Base-by-base conservation (phyloP, 768 basidiomycete genomes). In the Aureoboletus auriporus region DNA sequence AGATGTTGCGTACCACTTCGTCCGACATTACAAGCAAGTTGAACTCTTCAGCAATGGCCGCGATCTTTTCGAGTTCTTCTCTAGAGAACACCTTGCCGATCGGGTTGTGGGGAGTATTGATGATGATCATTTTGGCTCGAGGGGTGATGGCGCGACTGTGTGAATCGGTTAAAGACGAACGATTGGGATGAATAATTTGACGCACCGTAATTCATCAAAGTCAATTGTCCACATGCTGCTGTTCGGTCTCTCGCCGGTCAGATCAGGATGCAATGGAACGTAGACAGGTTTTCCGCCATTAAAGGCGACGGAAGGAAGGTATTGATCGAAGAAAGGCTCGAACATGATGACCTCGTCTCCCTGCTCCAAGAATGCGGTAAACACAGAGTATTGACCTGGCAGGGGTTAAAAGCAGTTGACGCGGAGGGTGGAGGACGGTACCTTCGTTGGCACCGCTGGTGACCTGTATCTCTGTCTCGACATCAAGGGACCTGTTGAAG, bases 301-400 rank as follows among this genome's bases (percentile, higher is more conserved):
- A 80, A 97, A 96, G 27, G 86, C 88, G 44, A 95, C 86, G 6
- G 89, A 91, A 20, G 93, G 87, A 44, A 93, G 77, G 66, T 93
- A 95, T 66, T 97, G 94, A 63, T 97, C 94, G 63, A 96, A 97
- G 76, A 92, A 96, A 2, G 94, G 95, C 69, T 98, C 96, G 62
- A 98, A 94, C 80, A 97, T 85, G 68, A 99, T 95, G 54, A 98
- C 95, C 67, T 99, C 96, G 61, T 98, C 96, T 4, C 88, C 95
- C 33, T 80, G 76, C 52, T 97, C 86, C 34, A 96, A 69, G 71
- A 95, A 97, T 0, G 96, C 96, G 10, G 84, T 80, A 58, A 95
- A 89, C 44, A 93, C 89, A 43, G 94, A 82, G 67, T 95, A 98
- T 76, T 93, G 89, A 23, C 95, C 94, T 65, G 26, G 16, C 27